phyloP scores from a whole-genome alignment of 208 protist species.

The Leptomonas pyrrhocoris region DNA sequence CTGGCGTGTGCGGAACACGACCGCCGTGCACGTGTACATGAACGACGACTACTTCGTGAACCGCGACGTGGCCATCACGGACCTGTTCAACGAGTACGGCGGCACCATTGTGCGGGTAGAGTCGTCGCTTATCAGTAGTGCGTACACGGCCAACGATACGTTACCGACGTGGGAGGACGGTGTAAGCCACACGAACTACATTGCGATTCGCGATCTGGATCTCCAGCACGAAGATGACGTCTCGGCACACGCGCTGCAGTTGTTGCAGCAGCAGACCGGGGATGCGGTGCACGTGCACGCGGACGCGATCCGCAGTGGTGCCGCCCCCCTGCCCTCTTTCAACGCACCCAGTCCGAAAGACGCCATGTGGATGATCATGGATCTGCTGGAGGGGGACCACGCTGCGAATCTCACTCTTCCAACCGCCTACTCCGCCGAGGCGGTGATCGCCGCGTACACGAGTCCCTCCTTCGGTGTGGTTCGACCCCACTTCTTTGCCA shows the following conservation, averaged over 20 bases:
- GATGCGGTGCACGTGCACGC: slow-evolving; percentile 8
- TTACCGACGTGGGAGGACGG: slow-evolving; percentile 18
- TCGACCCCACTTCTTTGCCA: slow-evolving; percentile 44
- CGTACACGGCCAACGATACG: slow-evolving; percentile 2
- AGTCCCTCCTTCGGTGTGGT: slow-evolving; percentile 3
- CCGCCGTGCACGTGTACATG: slow-evolving; percentile 62
- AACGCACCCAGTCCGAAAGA: not conserved
- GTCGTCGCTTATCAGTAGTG: slow-evolving; percentile 5
- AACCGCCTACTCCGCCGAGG: not conserved
- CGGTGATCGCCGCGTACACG: slow-evolving; percentile 17
- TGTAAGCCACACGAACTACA: slow-evolving; percentile 22
- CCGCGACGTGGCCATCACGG: slow-evolving; percentile 52
- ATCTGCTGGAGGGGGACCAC: not conserved
- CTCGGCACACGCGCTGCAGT: not conserved
- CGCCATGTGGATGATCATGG: slow-evolving; percentile 15
- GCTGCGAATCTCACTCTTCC: not conserved
- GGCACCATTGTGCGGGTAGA: slow-evolving; percentile 63
- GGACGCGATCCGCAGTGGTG: not conserved
- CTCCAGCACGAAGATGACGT: slow-evolving; percentile 23
- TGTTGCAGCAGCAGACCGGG: slow-evolving; percentile 20
- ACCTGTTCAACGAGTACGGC: slow-evolving; percentile 68
- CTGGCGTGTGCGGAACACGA: slow-evolving; percentile 57
- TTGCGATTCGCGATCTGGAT: slow-evolving; percentile 27
- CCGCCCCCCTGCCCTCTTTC: slow-evolving; percentile 7
- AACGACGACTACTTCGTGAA: slow-evolving; percentile 85